Percentiles rank a stretch among this genome's conserved stretches.
Evolutionary conservation across 768 basidiomycete genomes (phyloP).

Genomic region (Pilatotrama ljubarskyi): DNA sequence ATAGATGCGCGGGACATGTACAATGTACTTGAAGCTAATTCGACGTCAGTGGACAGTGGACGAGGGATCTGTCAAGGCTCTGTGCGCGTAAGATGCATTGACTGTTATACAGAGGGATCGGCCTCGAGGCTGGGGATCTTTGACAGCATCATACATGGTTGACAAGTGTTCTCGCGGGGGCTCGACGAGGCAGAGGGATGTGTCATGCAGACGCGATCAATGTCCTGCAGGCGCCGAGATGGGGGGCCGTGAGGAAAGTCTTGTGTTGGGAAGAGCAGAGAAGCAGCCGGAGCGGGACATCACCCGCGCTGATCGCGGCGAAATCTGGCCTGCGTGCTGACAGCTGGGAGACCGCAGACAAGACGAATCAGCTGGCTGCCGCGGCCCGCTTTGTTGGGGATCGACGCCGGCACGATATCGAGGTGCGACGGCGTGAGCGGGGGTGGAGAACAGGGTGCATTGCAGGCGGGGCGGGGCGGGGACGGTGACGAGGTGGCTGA

Average conservation of each 20-base stretch:
- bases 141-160: background rate
- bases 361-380: background rate
- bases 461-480: background rate
- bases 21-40: conserved; percentile 11
- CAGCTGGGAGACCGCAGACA: background rate
- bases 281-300: conserved; percentile 18
- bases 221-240: conserved; percentile 3
- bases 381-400: too few species aligned
- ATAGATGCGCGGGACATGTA: conserved; percentile 20
- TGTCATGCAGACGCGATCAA: conserved; percentile 15
- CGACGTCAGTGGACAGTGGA: conserved; percentile 2
- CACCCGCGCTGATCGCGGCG: conserved; percentile 22
- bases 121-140: conserved; percentile 3
- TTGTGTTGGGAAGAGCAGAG: conserved; percentile 6
- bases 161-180: background rate
- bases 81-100: background rate
- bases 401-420: too few species aligned
- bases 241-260: conserved; percentile 3
- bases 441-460: background rate
- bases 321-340: background rate
- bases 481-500: conserved; percentile 12
- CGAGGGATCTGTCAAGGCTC: background rate
- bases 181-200: background rate
- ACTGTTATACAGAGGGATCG: conserved; percentile 7
- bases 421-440: background rate